phyloP scores from a whole-genome alignment of 768 basidiomycete genomes.

The Daedalea quercina region DNA sequence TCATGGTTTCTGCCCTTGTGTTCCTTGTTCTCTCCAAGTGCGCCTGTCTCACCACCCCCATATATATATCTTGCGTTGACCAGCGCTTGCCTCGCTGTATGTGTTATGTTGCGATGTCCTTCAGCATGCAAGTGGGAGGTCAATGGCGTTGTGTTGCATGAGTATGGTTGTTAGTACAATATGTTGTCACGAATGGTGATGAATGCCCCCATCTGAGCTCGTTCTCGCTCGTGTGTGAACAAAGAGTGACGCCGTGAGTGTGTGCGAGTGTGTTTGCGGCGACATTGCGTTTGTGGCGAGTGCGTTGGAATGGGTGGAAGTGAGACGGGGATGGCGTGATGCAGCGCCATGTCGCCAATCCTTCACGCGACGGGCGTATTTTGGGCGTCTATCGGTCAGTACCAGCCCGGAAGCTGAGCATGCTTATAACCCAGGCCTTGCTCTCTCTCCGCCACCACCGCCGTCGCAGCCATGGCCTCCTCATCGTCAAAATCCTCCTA shows the following conservation, averaged over 20 bases:
- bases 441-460: background rate
- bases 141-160: background rate
- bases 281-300: background rate
- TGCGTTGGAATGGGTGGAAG: background rate
- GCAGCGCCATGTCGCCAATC: conserved; percentile 29
- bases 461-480: conserved; percentile 13
- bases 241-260: background rate
- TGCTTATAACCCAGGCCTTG: background rate
- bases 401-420: conserved; percentile 2
- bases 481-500: conserved; percentile 27
- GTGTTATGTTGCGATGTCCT: background rate
- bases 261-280: background rate
- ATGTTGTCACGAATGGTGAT: conserved; percentile 5
- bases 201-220: no score
- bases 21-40: conserved; percentile 1
- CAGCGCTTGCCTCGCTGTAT: conserved; percentile 11
- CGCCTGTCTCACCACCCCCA: conserved; percentile 13
- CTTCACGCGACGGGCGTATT: conserved; percentile 16
- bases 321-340: background rate
- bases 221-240: no score
- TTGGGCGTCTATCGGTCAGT: background rate
- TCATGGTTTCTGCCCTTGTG: conserved; percentile 2
- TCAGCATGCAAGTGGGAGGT: background rate
- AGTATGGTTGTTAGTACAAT: background rate
- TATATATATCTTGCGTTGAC: conserved; percentile 45